phyloP scores from a whole-genome alignment of 257 asterid species.

The Oldenlandia corymbosa region DNA sequence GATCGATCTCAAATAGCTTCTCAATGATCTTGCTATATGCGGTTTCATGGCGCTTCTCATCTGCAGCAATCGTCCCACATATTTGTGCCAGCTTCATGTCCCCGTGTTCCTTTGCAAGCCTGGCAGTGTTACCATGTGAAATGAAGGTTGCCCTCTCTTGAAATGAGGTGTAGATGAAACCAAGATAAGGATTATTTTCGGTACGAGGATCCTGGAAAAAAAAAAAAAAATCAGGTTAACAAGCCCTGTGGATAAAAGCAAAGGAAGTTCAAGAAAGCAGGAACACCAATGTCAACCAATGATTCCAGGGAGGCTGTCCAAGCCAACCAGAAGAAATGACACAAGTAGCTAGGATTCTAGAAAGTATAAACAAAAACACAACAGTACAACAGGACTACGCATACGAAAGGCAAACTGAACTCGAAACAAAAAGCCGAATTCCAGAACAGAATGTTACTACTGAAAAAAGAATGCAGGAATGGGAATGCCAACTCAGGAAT shows the following conservation, averaged over 20 bases:
- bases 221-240: neutral
- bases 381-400: neutral
- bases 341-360: neutral
- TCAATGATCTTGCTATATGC: constrained; percentile 69
- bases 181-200: constrained; percentile 77
- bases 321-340: constrained; percentile 2
- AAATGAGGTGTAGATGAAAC: constrained; percentile 74
- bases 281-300: neutral
- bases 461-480: neutral
- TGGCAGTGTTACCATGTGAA: constrained; percentile 79
- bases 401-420: neutral
- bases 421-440: neutral
- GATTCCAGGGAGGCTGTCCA: neutral
- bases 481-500: neutral
- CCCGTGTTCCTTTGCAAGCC: constrained; percentile 67
- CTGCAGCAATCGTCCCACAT: constrained; percentile 69
- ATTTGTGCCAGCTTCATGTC: constrained; percentile 70
- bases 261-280: constrained; percentile 7
- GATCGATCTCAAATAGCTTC: constrained; percentile 75
- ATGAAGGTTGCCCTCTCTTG: constrained; percentile 78
- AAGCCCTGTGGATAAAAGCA: neutral
- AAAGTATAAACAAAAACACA: neutral
- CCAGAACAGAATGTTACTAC: too few relatives aligned
- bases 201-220: constrained; percentile 69
- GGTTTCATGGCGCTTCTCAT: constrained; percentile 78